A percentile compares a stretch with the other conserved stretches of the same genome.
phyloP scores from a whole-genome alignment of 306 rosid genomes.

The Lupinus albus region DNA sequence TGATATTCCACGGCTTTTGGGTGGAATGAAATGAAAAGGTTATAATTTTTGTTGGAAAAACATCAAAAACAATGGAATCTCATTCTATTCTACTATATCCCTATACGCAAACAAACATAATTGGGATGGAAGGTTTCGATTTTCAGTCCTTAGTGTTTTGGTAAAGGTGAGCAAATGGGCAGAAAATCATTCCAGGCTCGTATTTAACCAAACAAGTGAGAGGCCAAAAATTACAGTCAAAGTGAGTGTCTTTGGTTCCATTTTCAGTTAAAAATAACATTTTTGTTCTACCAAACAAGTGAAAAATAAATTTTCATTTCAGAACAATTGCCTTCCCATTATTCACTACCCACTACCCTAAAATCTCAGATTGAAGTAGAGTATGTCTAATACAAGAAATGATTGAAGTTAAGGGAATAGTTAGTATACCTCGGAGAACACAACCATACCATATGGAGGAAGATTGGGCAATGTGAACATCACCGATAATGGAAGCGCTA shows the following conservation, averaged over 20 bases:
- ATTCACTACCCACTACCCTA: background rate
- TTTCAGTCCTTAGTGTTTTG: background rate
- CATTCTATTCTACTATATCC: no score
- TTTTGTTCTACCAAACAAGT: background rate
- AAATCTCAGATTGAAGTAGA: no score
- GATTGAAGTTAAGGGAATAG: background rate
- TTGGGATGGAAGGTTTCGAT: background rate
- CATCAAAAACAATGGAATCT: no score
- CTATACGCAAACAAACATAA: no score
- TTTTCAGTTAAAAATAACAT: background rate
- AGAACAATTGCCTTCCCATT: background rate
- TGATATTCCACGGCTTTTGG: no score
- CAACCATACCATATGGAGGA: slow-evolving; percentile 97
- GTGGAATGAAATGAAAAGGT: no score
- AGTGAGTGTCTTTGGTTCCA: background rate
- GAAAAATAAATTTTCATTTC: background rate
- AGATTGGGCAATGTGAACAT: slow-evolving; percentile 71
- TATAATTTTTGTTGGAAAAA: no score
- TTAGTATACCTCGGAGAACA: slow-evolving; percentile 78
- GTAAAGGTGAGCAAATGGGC: slow-evolving; percentile 1
- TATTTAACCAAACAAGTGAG: background rate
- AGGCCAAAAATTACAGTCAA: slow-evolving; percentile 18
- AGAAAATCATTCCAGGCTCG: background rate
- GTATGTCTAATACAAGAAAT: no score
- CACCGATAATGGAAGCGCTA: slow-evolving; percentile 79